Evolutionary conservation across 2,329 filamentous ascomycete genomes (phyloP).

Genomic region (Fusarium dlaminii): DNA sequence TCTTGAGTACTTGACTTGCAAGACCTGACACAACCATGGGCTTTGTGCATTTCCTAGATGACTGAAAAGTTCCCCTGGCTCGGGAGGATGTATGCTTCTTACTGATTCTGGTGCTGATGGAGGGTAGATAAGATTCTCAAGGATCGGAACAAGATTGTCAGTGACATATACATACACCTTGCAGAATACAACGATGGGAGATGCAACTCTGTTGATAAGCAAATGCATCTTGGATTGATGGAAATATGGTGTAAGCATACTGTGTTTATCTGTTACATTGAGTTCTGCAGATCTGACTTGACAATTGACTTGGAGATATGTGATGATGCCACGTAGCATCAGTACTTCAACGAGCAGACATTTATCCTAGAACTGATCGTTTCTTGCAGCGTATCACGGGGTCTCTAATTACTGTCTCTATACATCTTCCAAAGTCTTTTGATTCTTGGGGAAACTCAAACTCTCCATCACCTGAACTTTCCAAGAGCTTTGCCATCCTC

Average conservation of each 20-base stretch:
- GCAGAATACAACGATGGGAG: background rate
- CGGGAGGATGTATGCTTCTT: background rate
- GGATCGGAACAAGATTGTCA: background rate
- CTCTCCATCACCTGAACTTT: background rate
- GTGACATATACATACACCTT: background rate
- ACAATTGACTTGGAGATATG: too few species aligned
- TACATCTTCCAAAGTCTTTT: background rate
- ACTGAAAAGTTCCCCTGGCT: background rate
- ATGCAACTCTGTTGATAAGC: background rate
- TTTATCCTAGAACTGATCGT: accelerated
- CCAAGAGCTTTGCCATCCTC: background rate
- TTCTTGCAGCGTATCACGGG: background rate
- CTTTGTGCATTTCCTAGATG: background rate
- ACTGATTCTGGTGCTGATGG: background rate
- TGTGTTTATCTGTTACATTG: background rate
- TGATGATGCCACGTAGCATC: background rate
- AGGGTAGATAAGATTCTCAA: background rate
- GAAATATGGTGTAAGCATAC: background rate
- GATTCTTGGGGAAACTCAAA: background rate
- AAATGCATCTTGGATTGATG: background rate
- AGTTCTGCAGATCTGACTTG: background rate
- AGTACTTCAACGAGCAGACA: background rate
- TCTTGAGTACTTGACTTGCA: background rate
- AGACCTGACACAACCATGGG: background rate
- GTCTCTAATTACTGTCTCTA: too few species aligned